A percentile compares a stretch with the other conserved stretches of the same genome.
phyloP scores from a whole-genome alignment of 208 protist genomes.

The Porcisia hertigi region DNA sequence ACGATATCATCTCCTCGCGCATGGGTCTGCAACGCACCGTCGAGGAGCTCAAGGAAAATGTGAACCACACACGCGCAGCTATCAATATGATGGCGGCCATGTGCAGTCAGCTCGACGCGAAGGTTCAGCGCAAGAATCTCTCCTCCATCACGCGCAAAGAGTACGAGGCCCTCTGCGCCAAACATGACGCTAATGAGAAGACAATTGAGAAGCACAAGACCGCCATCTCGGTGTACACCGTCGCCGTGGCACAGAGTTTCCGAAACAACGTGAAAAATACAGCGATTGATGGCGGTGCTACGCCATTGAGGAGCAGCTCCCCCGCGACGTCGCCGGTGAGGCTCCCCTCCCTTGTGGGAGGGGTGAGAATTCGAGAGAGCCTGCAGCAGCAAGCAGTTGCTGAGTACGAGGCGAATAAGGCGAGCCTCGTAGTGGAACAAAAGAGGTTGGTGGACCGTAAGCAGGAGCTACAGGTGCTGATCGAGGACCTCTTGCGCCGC shows the following conservation, averaged over 20 bases:
- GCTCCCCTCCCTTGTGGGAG: background rate
- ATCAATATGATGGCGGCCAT: conserved; percentile 32
- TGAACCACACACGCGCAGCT: conserved; percentile 33
- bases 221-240: conserved; percentile 55
- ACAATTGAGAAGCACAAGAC: conserved; percentile 27
- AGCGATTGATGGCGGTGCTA: background rate
- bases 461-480: conserved; percentile 24
- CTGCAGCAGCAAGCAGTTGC: conserved; percentile 8
- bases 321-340: conserved; percentile 14
- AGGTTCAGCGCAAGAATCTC: conserved; percentile 29
- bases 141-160: conserved; percentile 52
- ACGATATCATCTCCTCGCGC: conserved; percentile 73
- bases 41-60: conserved; percentile 32
- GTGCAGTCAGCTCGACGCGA: conserved; percentile 49
- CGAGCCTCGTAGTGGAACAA: conserved; percentile 8
- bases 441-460: conserved; percentile 10
- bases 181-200: conserved; percentile 33
- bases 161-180: conserved; percentile 43
- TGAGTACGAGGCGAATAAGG: conserved; percentile 21
- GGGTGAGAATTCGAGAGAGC: background rate
- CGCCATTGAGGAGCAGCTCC: background rate
- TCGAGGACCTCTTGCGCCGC: conserved; percentile 18
- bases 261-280: background rate
- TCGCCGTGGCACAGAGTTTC: conserved; percentile 26
- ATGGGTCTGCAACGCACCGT: conserved; percentile 46